phyloP scores from a whole-genome alignment of 23 red algal species.

The Agarophyton chilense region DNA sequence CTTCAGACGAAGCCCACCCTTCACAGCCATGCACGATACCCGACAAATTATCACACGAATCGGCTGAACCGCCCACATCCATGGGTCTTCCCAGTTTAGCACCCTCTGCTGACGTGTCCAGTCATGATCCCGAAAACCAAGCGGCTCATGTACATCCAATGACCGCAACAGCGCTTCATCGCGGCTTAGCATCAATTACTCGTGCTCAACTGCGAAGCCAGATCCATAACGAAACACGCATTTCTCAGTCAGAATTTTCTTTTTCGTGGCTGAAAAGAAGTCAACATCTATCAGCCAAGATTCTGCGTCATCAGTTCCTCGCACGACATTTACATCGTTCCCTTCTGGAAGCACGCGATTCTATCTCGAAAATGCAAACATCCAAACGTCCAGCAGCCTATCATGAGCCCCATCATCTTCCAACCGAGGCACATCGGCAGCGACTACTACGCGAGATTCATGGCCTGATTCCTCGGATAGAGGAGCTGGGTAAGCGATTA shows the following conservation, averaged over 20 bases:
- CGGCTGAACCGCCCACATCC: background rate
- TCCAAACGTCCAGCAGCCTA: background rate
- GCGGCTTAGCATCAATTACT: conserved; percentile 7
- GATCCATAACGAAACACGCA: background rate
- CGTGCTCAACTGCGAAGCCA: conserved; percentile 13
- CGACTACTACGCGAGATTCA: conserved; percentile 58
- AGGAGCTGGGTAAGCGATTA: conserved; percentile 51
- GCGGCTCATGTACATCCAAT: background rate
- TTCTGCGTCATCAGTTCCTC: conserved; percentile 52
- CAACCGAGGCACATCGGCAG: conserved; percentile 53
- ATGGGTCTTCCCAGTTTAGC: background rate
- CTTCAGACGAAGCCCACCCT: background rate
- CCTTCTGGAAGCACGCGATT: conserved; percentile 34
- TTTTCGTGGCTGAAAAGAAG: conserved; percentile 56
- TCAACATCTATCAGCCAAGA: conserved; percentile 26
- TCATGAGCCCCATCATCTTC: background rate
- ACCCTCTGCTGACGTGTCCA: background rate
- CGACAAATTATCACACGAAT: background rate
- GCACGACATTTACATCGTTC: conserved; percentile 34
- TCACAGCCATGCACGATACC: background rate
- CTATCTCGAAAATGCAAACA: conserved; percentile 25
- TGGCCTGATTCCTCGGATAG: conserved; percentile 45
- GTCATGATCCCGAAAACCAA: background rate
- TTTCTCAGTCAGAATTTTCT: conserved; percentile 14
- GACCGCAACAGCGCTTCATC: conserved; percentile 13